Percentiles rank a stretch among this genome's conserved stretches.
Evolutionary conservation across 75 land plant species (phyloP).

Genomic region (Azolla pinnata): DNA sequence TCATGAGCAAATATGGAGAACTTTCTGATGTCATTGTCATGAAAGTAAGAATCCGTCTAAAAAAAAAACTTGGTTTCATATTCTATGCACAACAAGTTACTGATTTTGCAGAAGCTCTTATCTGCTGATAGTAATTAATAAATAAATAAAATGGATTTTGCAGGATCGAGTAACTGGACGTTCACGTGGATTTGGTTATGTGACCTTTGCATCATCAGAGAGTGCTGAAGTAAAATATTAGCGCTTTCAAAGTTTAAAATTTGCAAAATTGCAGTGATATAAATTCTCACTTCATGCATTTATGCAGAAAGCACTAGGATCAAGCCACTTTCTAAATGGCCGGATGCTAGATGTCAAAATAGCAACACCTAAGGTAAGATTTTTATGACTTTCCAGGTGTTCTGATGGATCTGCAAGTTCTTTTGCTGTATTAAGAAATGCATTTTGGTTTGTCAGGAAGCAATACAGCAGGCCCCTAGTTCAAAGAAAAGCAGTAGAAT

Average conservation of each 20-base stretch:
- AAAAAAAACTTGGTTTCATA: no score
- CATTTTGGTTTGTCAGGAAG: constrained; percentile 59
- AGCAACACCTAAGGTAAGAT: constrained; percentile 71
- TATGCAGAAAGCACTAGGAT: constrained; percentile 42
- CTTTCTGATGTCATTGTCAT: constrained; percentile 73
- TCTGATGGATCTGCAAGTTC: background rate
- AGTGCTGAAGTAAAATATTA: constrained; percentile 48
- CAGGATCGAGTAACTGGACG: constrained; percentile 62
- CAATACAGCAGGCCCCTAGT: constrained; percentile 33
- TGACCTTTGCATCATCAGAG: constrained; percentile 50
- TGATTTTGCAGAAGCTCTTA: no score
- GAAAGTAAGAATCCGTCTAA: constrained; percentile 53
- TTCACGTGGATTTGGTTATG: constrained; percentile 84
- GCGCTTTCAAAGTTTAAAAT: background rate
- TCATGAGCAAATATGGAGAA: constrained; percentile 68
- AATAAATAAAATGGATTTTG: background rate
- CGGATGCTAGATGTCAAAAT: constrained; percentile 68
- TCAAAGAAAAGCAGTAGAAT: constrained; percentile 58
- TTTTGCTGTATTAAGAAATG: no score
- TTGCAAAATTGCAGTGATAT: background rate
- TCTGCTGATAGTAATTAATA: no score
- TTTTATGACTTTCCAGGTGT: background rate
- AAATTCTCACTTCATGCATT: constrained; percentile 1
- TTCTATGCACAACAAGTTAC: no score
- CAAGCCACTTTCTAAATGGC: constrained; percentile 54